Percentiles rank a stretch among this genome's conserved stretches.
Conservation (phyloP, 495 filamentous ascomycete species). For the Xylaria nigripes region DNA sequence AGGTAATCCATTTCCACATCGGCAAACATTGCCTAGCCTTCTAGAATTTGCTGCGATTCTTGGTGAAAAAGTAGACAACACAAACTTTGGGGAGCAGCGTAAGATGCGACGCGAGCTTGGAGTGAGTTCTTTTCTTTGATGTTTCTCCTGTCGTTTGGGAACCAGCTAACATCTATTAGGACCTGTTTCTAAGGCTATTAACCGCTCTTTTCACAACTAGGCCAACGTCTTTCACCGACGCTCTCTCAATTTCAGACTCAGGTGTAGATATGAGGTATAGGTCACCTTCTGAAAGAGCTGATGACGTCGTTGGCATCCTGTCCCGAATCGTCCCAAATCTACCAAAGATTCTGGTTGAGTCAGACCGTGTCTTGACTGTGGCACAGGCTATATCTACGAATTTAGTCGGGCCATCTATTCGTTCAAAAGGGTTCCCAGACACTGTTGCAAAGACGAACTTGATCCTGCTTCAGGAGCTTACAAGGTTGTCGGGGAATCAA, state of each 20-base stretch:
- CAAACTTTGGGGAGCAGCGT: conserved; percentile 91
- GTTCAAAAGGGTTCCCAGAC: conserved; percentile 79
- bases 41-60: conserved; percentile 83
- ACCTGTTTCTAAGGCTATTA: conserved; percentile 78
- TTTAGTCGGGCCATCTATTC: conserved; percentile 73
- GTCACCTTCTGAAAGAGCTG: conserved; percentile 41
- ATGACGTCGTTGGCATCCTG: conserved; percentile 76
- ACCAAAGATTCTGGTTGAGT: conserved; percentile 75
- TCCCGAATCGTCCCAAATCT: conserved; percentile 71
- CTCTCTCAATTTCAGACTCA: conserved; percentile 18
- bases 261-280: conserved; percentile 12
- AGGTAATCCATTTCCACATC: conserved; percentile 88
- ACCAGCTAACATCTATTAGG: conserved; percentile 46
- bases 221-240: conserved; percentile 55
- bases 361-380: conserved; percentile 71
- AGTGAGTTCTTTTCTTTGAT: conserved; percentile 43
- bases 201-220: conserved; percentile 87
- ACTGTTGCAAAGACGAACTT: conserved; percentile 67
- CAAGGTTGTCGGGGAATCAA: conserved; percentile 65
- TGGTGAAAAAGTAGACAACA: conserved; percentile 92
- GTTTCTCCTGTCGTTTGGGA: background rate
- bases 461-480: conserved; percentile 66
- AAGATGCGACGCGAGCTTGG: conserved; percentile 89
- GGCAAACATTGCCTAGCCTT: conserved; percentile 79
- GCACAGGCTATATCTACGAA: conserved; percentile 73